Conservation (phyloP, 805 yeast genomes). For the Schizosaccharomyces osmophilus region DNA sequence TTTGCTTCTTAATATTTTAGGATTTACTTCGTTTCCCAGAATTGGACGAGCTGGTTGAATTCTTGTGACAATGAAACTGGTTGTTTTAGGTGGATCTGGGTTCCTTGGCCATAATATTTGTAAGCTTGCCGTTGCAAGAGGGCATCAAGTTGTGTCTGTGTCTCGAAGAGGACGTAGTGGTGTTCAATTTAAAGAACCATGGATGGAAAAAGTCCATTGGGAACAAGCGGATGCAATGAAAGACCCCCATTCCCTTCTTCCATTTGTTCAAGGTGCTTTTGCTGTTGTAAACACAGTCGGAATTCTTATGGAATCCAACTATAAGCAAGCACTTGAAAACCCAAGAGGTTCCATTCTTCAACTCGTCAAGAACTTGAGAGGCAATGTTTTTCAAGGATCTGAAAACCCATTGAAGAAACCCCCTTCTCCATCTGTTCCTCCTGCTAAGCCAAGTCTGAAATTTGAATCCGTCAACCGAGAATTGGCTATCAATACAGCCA, state of each 20-base stretch:
- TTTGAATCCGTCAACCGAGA: neutral
- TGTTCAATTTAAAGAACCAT: neutral
- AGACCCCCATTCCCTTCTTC: neutral
- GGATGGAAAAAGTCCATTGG: neutral
- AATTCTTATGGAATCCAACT: constrained; percentile 1
- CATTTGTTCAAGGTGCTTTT: neutral
- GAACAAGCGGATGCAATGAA: neutral
- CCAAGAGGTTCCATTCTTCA: neutral
- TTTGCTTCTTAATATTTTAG: too few species aligned
- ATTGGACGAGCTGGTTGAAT: too few species aligned
- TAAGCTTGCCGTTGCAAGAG: neutral
- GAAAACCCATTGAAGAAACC: neutral
- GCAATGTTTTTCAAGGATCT: neutral
- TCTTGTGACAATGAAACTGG: neutral
- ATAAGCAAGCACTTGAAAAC: neutral
- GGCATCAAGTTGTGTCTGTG: neutral
- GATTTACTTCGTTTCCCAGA: too few species aligned
- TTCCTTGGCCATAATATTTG: constrained; percentile 1
- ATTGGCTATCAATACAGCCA: neutral
- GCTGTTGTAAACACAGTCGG: constrained; percentile 1
- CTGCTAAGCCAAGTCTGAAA: neutral
- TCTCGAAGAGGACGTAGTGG: neutral
- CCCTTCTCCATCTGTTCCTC: neutral
- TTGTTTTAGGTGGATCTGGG: constrained; percentile 2
- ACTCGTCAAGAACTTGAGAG: neutral